Conservation (phyloP, 441 rosid genomes). For the Pelargonium citronellum region DNA sequence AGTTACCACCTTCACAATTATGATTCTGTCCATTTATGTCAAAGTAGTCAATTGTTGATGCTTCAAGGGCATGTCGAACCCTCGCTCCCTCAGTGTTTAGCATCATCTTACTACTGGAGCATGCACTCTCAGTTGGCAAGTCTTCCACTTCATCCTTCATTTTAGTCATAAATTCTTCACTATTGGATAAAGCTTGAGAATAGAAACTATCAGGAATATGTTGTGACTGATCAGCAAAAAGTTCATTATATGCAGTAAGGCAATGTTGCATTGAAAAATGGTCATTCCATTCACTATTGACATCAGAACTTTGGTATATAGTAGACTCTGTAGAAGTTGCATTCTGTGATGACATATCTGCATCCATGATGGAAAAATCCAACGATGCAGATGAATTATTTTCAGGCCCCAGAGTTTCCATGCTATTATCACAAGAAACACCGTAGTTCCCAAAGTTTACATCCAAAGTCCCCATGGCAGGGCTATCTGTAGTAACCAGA, state of each 20-base stretch:
- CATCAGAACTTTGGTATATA: constrained; percentile 34
- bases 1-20: constrained; percentile 31
- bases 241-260: constrained; percentile 27
- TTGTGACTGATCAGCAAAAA: constrained; percentile 27
- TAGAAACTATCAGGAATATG: constrained; percentile 21
- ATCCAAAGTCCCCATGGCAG: constrained; percentile 25
- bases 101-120: constrained; percentile 31
- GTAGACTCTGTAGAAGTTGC: constrained; percentile 34
- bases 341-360: constrained; percentile 27
- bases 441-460: constrained; percentile 16
- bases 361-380: constrained; percentile 22
- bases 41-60: constrained; percentile 27
- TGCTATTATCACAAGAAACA: constrained; percentile 23
- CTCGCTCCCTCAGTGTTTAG: constrained; percentile 30
- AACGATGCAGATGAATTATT: constrained; percentile 17
- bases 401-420: constrained; percentile 28
- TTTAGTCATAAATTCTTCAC: constrained; percentile 33
- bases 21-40: constrained; percentile 31
- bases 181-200: constrained; percentile 30
- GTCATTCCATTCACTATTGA: constrained; percentile 31
- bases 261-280: constrained; percentile 29
- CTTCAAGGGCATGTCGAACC: constrained; percentile 30
- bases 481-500: constrained; percentile 37
- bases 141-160: constrained; percentile 38
- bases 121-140: constrained; percentile 34